phyloP scores from a whole-genome alignment of 495 filamentous ascomycete genomes.

The Xylaria acuta region DNA sequence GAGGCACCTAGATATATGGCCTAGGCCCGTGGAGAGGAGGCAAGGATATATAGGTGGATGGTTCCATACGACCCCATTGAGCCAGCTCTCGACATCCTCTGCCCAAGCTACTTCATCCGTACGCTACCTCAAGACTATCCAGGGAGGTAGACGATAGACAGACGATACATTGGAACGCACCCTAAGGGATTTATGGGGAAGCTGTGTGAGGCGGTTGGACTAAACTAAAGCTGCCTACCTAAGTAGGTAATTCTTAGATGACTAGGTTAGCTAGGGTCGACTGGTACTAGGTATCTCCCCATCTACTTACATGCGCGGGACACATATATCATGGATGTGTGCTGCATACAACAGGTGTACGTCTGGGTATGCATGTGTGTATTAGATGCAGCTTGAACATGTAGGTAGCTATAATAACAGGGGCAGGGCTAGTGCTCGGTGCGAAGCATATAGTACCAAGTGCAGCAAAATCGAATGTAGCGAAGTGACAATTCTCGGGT shows the following conservation, averaged over 20 bases:
- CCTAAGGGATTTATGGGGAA: constrained; percentile 35
- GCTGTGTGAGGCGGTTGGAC: constrained; percentile 34
- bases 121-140: constrained; percentile 35
- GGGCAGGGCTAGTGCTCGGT: constrained; percentile 4
- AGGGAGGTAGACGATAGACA: constrained; percentile 29
- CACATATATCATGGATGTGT: not conserved
- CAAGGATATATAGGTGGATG: constrained; percentile 54
- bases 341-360: constrained; percentile 13
- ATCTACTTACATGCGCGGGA: constrained; percentile 17
- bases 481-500: constrained; percentile 4
- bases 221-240: constrained; percentile 31
- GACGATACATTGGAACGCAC: constrained; percentile 39
- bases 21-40: constrained; percentile 51
- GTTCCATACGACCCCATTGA: constrained; percentile 41
- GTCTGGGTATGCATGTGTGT: not conserved
- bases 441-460: not conserved
- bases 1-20: constrained; percentile 35
- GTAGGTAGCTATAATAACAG: constrained; percentile 19
- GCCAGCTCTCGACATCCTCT: constrained; percentile 37
- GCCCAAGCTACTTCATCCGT: constrained; percentile 28
- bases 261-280: constrained; percentile 2
- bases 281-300: not conserved
- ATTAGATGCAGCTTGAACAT: constrained; percentile 6
- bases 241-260: constrained; percentile 28
- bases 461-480: constrained; percentile 10